Base-by-base conservation (phyloP, 345 rosid genomes). In the Brassica napus region DNA sequence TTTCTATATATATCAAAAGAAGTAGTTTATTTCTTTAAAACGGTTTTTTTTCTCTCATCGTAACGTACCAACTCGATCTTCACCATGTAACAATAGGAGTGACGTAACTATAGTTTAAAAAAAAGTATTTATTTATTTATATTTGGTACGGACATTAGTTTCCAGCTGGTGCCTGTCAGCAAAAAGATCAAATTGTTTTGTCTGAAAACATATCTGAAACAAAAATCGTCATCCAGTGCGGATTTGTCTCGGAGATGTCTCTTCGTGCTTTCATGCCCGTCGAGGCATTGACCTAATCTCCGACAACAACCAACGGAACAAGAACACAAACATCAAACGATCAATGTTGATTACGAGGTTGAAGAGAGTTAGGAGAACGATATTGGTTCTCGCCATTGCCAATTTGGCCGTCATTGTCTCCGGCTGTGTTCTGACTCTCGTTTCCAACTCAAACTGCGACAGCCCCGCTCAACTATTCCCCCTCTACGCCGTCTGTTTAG, bases 401-500 rank as follows among this genome's bases (percentile, higher is more conserved):
- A 94, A 94, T 83, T 44, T 84, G 3, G 9, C 59, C 42, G 80
- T 89, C n/a, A 61, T 84, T 60, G 49, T 86, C 39, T 73, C 83
- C 68, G 98, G 97, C n/a, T 83, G 84, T 35, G 66, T 82, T 47
- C 82, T 90, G 52, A 16, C 87, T 18, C 28, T 80, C 24, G 35
- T 67, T n/a, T 80, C 87, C 31, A 68, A 61, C 66, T 62, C 86
- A 1, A 68, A 74, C 49, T 91, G 98, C 76, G 73, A 81, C 16
- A 69, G 69, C 54, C 61, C 57, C 42, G 62, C 59, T 0, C 74
- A 64, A 15, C 6, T 77, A 44, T 79, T 72, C 69, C 93, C 84
- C 14, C 83, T 84, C 42, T 63, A 65, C 5, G 55, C 54, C 26
- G 95, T 89, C n/a, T 86, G 92, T 18, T 18, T 86, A 10, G 79